Conservation (phyloP, 2,329 filamentous ascomycete species). For the Podosphaera aphanis region DNA sequence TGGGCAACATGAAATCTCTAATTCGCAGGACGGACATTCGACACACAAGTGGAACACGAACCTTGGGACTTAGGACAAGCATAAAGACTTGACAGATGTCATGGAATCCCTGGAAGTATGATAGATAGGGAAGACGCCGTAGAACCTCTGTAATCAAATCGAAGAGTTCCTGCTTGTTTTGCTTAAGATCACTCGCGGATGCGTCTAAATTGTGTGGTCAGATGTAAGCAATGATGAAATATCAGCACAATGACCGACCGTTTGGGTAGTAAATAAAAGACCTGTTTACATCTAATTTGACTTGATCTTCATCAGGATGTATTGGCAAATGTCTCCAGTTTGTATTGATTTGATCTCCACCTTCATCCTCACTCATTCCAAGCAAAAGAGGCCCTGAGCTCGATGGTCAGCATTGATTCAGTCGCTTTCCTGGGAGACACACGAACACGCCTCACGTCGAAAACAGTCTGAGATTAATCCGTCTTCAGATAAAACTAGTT, state of each 20-base stretch:
- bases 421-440: constrained; percentile 18
- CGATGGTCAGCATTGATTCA: constrained; percentile 6
- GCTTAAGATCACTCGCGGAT: constrained; percentile 41
- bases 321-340: constrained; percentile 30
- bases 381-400: constrained; percentile 39
- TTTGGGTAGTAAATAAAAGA: constrained; percentile 95
- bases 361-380: constrained; percentile 15
- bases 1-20: constrained; percentile 92
- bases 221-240: constrained; percentile 8
- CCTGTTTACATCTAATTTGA: constrained; percentile 74
- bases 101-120: constrained; percentile 96
- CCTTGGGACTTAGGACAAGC: constrained; percentile 47
- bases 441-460: constrained; percentile 56
- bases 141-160: constrained; percentile 61
- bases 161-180: constrained; percentile 54
- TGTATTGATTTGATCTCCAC: constrained; percentile 3
- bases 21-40: constrained; percentile 79
- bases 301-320: constrained; percentile 80
- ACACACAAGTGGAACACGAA: constrained; percentile 40
- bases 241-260: constrained; percentile 26
- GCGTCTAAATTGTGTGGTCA: constrained; percentile 28
- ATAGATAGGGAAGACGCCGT: constrained; percentile 58
- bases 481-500: constrained; percentile 37
- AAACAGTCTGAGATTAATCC: constrained; percentile 44
- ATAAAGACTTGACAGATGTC: constrained; percentile 94